Evolutionary conservation across 2,329 filamentous ascomycete genomes (phyloP).

Genomic region (Neurospora crassa): DNA sequence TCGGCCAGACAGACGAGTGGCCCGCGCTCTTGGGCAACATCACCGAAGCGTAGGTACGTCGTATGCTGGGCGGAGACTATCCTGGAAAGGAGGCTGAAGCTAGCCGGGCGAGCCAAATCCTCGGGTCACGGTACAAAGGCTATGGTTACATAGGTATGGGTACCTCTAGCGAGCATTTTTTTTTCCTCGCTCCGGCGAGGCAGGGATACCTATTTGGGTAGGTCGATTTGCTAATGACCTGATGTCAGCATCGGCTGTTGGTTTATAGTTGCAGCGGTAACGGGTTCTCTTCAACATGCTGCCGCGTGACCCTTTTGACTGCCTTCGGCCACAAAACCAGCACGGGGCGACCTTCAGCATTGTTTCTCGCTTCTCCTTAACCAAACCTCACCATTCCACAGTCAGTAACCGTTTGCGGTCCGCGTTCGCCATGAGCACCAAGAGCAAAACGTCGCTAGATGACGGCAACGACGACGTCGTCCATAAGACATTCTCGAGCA

Average conservation of each 20-base stretch:
- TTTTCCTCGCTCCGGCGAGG: neutral
- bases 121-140: neutral
- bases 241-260: neutral
- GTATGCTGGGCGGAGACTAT: neutral
- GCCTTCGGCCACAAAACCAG: neutral
- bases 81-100: neutral
- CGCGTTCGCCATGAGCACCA: neutral
- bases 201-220: too few species aligned
- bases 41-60: conserved; percentile 6
- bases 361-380: neutral
- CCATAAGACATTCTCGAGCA: neutral
- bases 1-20: conserved; percentile 14
- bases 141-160: neutral
- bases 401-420: neutral
- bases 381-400: neutral
- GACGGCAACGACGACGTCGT: neutral
- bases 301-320: neutral
- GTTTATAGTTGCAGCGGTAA: neutral
- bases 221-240: neutral
- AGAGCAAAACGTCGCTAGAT: conserved; percentile 1
- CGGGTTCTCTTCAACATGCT: neutral
- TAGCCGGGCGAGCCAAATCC: neutral
- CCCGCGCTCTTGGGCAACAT: conserved; percentile 13
- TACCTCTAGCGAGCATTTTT: neutral
- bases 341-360: neutral